These are phyloP conservation scores for Ogataea trehaloabstinens DNA, from an alignment of 805 yeast genomes.

Conservation along the genomic window DNA sequence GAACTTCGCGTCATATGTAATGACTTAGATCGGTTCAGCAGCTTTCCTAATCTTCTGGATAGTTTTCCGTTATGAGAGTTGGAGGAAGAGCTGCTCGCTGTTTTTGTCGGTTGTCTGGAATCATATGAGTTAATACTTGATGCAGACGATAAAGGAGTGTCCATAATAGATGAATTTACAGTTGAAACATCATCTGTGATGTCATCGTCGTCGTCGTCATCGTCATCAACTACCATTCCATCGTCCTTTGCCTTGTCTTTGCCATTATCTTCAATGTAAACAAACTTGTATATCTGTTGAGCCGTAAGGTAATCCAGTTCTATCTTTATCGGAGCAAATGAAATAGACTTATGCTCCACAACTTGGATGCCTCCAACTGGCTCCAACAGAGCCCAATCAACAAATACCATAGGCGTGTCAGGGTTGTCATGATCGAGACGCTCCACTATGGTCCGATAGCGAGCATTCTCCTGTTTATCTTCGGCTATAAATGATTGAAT, in stretches of 20 bases:
- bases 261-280: conserved; percentile 24
- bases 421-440: conserved; percentile 13
- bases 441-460: conserved; percentile 69
- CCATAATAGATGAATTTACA: conserved; percentile 4
- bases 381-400: conserved; percentile 53
- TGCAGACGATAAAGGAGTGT: conserved; percentile 3
- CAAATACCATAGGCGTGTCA: conserved; percentile 34
- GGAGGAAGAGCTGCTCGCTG: not conserved
- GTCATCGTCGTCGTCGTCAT: conserved; percentile 5
- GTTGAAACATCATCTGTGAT: conserved; percentile 8
- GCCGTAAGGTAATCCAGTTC: conserved; percentile 59
- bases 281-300: conserved; percentile 39
- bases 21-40: conserved; percentile 7
- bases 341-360: conserved; percentile 47
- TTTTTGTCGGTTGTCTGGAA: not conserved
- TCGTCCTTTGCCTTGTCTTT: conserved; percentile 2
- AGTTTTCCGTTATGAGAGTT: conserved; percentile 4
- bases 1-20: not conserved
- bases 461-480: conserved; percentile 56
- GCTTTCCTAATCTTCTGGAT: conserved; percentile 9
- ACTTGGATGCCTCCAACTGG: conserved; percentile 67
- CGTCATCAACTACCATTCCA: conserved; percentile 2
- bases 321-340: conserved; percentile 52
- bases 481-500: conserved; percentile 71
- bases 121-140: conserved; percentile 12